Base-by-base conservation (phyloP, 306 rosid genomes). In the Luffa acutangula region DNA sequence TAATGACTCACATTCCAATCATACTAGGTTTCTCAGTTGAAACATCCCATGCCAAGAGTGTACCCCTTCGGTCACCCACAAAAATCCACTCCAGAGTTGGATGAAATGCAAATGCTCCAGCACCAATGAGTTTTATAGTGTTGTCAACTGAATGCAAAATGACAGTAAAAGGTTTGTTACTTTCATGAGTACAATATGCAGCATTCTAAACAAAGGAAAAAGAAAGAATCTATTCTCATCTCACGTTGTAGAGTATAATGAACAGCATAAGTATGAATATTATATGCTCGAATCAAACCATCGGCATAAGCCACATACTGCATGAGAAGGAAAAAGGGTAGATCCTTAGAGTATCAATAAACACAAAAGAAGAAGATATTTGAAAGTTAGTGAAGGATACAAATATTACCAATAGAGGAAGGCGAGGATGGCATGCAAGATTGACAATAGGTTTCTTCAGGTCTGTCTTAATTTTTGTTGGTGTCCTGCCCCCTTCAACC, bases 391-490 rank as follows among this genome's bases (percentile, higher is more conserved):
- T 2, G n/a, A 78, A 62, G 31, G 81, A 46, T 37, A 59, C 46
- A 52, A 81, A 67, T 78, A 79, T 21, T 91, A 95, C 97, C 88
- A 95, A 81, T 46, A 92, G 90, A 46, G 99, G 96, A 76, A 88
- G 98, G 81, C 99, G 98, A 84, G 99, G 99, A 88, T 96, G 98
- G 87, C 99, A 96, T 59, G 98, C 94, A 85, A 96, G 93, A 87
- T 96, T 96, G 85, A 96, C 94, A 86, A 96, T 72, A 70, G 99
- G 97, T 82, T 93, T 96, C 90, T 96, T 96, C 89, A 96, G 82
- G 84, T 96, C 99, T 81, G 99, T 84, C 88, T 96, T 96, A 80
- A 96, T 93, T 85, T 93, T 96, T 81, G 99, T 96, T 21, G 99
- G 99, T 7, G 88, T 87, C 82, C 96, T 89, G 64, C 99, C 99